Evolutionary conservation across 768 basidiomycete species (phyloP).

Genomic region (Russula vinacea): DNA sequence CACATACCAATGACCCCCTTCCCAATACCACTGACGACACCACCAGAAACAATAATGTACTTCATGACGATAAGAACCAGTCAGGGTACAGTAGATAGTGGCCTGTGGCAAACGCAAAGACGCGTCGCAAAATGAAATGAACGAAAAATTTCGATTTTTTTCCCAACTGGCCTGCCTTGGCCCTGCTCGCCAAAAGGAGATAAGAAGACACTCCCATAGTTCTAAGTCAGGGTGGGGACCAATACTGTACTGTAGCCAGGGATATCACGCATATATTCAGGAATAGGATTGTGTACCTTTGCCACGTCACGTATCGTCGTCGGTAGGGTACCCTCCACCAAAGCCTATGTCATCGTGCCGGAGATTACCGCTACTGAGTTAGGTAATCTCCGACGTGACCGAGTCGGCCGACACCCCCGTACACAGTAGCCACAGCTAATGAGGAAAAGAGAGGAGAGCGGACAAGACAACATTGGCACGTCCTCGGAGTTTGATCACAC

Average conservation of each 20-base stretch:
- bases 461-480: neutral
- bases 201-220: conserved; percentile 9
- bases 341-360: neutral
- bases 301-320: neutral
- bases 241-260: neutral
- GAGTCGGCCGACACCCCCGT: neutral
- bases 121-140: conserved; percentile 2
- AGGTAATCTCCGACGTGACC: neutral
- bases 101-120: conserved; percentile 8
- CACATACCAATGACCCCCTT: conserved; percentile 96
- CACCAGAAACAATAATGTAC: conserved; percentile 94
- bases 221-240: neutral
- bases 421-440: neutral
- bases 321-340: too few species aligned
- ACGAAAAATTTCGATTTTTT: conserved; percentile 1
- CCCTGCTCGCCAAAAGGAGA: neutral
- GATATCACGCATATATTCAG: neutral
- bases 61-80: conserved; percentile 54
- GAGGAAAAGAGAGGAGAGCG: neutral
- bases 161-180: neutral
- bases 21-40: conserved; percentile 97
- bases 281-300: neutral
- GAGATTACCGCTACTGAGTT: neutral
- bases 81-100: neutral
- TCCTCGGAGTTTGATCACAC: neutral